Evolutionary conservation across 306 rosid genomes (phyloP).

Genomic region (Cajanus cajan): DNA sequence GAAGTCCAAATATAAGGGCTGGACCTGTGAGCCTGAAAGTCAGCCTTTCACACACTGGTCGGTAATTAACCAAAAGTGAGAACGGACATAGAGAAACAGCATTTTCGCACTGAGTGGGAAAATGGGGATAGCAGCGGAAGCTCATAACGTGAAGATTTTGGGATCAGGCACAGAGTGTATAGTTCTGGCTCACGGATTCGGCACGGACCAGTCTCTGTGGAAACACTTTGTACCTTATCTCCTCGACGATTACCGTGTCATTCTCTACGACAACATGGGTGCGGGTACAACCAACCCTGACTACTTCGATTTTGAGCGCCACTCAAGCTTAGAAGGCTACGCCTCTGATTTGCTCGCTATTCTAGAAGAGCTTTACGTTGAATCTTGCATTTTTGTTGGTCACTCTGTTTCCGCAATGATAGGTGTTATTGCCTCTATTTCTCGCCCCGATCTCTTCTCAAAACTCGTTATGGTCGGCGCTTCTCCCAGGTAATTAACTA

Average conservation of each 20-base stretch:
- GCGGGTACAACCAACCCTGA: constrained; percentile 89
- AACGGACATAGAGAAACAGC: not conserved
- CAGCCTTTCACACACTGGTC: constrained; percentile 10
- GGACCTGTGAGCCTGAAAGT: not conserved
- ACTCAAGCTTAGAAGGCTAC: constrained; percentile 66
- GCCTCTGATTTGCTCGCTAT: constrained; percentile 71
- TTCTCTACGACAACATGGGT: constrained; percentile 80
- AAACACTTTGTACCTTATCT: constrained; percentile 71
- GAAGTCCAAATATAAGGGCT: constrained; percentile 23
- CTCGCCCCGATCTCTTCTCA: constrained; percentile 68
- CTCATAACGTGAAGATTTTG: constrained; percentile 71
- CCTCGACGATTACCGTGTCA: constrained; percentile 49
- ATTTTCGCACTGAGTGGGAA: not conserved
- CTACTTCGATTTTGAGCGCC: constrained; percentile 71
- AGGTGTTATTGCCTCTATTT: constrained; percentile 63
- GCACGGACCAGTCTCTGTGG: constrained; percentile 89
- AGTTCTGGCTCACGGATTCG: constrained; percentile 77
- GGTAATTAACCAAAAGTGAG: not conserved
- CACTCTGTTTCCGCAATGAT: constrained; percentile 87
- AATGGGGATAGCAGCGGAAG: constrained; percentile 78
- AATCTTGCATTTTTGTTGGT: constrained; percentile 68
- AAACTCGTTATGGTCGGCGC: constrained; percentile 61
- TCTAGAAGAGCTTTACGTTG: constrained; percentile 50
- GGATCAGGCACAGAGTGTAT: constrained; percentile 49
- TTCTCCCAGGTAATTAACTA: constrained; percentile 70